Conservation (phyloP, 225 moss, liverwort and hornwort species). For the Bryum argenteum region DNA sequence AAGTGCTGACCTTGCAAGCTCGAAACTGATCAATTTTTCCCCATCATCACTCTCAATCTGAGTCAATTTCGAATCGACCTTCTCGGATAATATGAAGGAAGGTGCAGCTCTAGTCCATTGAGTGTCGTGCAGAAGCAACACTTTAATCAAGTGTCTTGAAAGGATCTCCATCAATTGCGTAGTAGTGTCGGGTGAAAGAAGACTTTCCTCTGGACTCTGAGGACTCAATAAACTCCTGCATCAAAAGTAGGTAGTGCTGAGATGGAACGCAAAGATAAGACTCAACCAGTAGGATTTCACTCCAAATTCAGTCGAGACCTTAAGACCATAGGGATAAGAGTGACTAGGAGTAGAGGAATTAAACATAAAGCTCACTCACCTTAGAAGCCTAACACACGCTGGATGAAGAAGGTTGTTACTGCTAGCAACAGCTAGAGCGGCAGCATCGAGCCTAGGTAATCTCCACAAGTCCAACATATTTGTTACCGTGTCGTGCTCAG, state of each 20-base stretch:
- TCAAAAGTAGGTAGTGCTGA: slow-evolving; percentile 21
- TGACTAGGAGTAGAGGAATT: slow-evolving; percentile 5
- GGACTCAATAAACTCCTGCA: slow-evolving; percentile 75
- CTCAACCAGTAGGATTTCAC: slow-evolving; percentile 9
- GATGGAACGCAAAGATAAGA: slow-evolving; percentile 16
- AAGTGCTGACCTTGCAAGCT: slow-evolving; percentile 62
- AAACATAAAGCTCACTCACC: slow-evolving; percentile 42
- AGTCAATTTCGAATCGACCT: slow-evolving; percentile 20
- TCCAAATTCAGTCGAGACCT: slow-evolving; percentile 10
- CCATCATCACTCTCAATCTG: slow-evolving; percentile 24
- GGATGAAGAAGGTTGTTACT: slow-evolving; percentile 59
- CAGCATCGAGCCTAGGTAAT: slow-evolving; percentile 65
- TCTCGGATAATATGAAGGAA: slow-evolving; percentile 41
- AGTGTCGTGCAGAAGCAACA: slow-evolving; percentile 48
- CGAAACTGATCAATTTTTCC: slow-evolving; percentile 41
- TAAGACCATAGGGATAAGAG: slow-evolving; percentile 18
- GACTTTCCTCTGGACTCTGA: slow-evolving; percentile 40
- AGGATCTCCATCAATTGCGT: slow-evolving; percentile 56
- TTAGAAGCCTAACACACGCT: slow-evolving; percentile 68
- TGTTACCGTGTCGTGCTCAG: slow-evolving; percentile 27
- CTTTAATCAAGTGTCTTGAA: slow-evolving; percentile 48
- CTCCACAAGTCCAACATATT: slow-evolving; percentile 48
- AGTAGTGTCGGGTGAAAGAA: slow-evolving; percentile 65
- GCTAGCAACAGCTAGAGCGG: slow-evolving; percentile 59
- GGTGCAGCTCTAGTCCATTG: slow-evolving; percentile 64